phyloP scores from a whole-genome alignment of 345 rosid species.

The Anacardium occidentale region DNA sequence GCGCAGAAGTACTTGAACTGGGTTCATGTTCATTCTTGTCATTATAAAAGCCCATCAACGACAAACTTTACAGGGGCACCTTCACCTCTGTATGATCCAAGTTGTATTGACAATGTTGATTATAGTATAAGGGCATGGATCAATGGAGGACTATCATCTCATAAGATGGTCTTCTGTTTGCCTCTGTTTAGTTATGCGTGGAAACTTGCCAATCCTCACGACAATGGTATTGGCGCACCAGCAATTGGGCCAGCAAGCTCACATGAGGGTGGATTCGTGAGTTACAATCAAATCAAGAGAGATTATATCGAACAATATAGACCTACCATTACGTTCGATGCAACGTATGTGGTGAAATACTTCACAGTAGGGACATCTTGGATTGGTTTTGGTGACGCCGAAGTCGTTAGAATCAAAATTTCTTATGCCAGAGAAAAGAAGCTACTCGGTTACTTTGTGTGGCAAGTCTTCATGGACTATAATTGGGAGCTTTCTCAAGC shows the following conservation, averaged over 20 bases:
- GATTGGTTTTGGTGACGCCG: constrained; percentile 47
- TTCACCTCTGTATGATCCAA: constrained; percentile 18
- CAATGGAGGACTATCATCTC: too few relatives aligned
- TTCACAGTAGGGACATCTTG: constrained; percentile 25
- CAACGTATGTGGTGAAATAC: constrained; percentile 32
- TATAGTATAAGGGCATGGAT: too few relatives aligned
- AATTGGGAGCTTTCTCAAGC: constrained; percentile 43
- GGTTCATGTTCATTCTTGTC: constrained; percentile 20
- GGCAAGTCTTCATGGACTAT: constrained; percentile 32
- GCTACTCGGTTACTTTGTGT: constrained; percentile 40
- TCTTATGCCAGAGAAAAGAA: constrained; percentile 37
- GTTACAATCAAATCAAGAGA: constrained; percentile 22
- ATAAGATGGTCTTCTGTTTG: too few relatives aligned
- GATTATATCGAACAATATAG: constrained; percentile 21
- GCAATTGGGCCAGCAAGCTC: constrained; percentile 8
- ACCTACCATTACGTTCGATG: constrained; percentile 20
- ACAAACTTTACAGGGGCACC: constrained; percentile 17
- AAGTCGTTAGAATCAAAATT: constrained; percentile 34
- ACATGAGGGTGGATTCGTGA: constrained; percentile 17
- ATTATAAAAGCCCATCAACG: constrained; percentile 13
- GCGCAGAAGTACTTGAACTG: constrained; percentile 27
- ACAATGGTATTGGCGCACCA: constrained; percentile 10
- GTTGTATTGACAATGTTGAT: too few relatives aligned
- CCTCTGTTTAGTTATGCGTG: background rate
- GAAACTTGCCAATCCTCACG: background rate